Evolutionary conservation across 2,329 filamentous ascomycete genomes (phyloP), one percentile per base, ranked within the genome.

Genomic region (Talaromyces pinophilus): DNA sequence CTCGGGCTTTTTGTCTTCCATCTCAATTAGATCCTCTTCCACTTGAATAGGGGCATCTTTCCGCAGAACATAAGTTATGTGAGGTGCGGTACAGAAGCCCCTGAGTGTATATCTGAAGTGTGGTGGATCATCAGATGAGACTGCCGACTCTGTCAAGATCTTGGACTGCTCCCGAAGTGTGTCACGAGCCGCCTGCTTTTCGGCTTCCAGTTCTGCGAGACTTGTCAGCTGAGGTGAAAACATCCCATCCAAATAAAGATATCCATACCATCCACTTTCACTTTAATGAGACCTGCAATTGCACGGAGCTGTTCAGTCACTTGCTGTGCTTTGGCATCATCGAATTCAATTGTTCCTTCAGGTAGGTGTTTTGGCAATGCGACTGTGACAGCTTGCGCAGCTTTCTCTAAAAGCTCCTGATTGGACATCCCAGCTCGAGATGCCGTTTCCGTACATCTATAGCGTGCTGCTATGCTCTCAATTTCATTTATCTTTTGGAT

Each of bases 71-170:
- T 88, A 89, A 40, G 83, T 85, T 30, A 87, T 81, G 70, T 85
- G 83, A 0, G 84, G 81, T 59, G 84, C 81, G 3, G 86, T 88
- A 44, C 85, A 85, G 5, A 88, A 83, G 33, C 87, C 87, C 54
- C 83, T 82, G 25, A 89, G 79, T 1, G 82, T 83, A 71, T 88
- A 88, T 60, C 80, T 82, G 70, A 82, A 74, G 59, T 79, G 72
- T 48, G 80, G 80, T 46, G 78, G 72, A 42, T 80, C 73, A 13
- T 78, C 73, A 15, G 74, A 74, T 42, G 80, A 75, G 33, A 80
- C 72, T 6, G 82, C 75, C 6, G 80, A 76, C 17, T 80, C 78
- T 7, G 82, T 85, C 67, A 85, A 80, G 28, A 78, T 74, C 50
- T 78, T 80, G 4, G 82, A 81, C 67, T 83, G 79, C 48, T 72